A percentile compares a stretch with the other conserved stretches of the same genome.
Conservation (phyloP, 257 asterid species). For the Ehretia macrophylla region DNA sequence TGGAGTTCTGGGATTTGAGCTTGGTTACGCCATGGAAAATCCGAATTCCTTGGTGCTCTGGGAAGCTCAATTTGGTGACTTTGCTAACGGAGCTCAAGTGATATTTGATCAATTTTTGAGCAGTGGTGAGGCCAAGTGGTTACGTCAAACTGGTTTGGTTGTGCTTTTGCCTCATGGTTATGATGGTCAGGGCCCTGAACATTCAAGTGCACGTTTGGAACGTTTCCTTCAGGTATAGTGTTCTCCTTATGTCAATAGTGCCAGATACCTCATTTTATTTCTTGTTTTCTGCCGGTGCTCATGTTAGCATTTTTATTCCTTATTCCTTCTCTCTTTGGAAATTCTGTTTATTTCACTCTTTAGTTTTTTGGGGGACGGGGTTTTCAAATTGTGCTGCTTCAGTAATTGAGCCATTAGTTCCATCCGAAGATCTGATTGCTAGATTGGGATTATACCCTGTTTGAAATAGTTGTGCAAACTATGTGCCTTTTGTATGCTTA, state of each 20-base stretch:
- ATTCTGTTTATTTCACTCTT: neutral
- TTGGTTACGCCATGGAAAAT: conserved; percentile 97
- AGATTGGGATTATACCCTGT: too few species aligned
- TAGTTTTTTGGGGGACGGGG: neutral
- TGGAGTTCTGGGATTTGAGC: conserved; percentile 88
- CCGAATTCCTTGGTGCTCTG: conserved; percentile 89
- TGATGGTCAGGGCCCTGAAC: conserved; percentile 98
- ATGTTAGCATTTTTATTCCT: neutral
- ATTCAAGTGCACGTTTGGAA: conserved; percentile 94
- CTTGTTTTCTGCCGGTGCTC: neutral
- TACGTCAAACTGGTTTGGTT: conserved; percentile 87
- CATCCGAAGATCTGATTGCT: too few species aligned
- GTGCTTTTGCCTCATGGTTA: conserved; percentile 91
- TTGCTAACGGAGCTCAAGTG: conserved; percentile 90
- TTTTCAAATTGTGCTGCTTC: neutral
- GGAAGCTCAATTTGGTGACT: conserved; percentile 99
- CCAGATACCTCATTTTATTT: neutral
- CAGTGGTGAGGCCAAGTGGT: conserved; percentile 97
- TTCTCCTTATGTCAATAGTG: neutral
- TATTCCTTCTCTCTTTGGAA: neutral
- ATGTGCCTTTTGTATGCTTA: neutral
- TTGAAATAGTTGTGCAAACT: too few species aligned
- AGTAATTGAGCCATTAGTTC: too few species aligned
- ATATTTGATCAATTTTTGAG: conserved; percentile 91
- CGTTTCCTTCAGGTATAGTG: conserved; percentile 78